A percentile compares a stretch with the other conserved stretches of the same genome.
These are phyloP conservation scores for Penicillium sp. DNA, from an alignment of 2,329 filamentous ascomycete species.

Conservation along the genomic window DNA sequence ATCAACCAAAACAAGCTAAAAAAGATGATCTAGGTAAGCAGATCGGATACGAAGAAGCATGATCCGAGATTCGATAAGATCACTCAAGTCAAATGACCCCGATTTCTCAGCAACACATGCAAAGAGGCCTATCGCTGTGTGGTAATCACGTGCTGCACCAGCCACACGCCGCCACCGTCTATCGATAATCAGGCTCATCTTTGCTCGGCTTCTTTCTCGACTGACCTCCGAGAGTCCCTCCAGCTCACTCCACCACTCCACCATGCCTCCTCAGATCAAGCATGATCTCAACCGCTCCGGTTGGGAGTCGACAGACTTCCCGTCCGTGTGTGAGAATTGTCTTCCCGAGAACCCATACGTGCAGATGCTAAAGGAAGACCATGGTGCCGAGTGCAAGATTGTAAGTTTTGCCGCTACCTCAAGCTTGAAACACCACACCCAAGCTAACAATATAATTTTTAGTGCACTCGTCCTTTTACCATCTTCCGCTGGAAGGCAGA, in stretches of 20 bases:
- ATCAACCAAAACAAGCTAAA: neutral
- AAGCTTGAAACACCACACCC: neutral
- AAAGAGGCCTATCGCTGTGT: neutral
- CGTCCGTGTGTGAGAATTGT: slow-evolving; percentile 74
- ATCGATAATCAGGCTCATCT: slow-evolving; percentile 5
- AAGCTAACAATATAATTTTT: slow-evolving; percentile 8
- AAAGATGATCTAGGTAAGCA: neutral
- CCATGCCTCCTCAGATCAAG: slow-evolving; percentile 85
- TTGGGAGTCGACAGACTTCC: slow-evolving; percentile 74
- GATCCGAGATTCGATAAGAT: slow-evolving; percentile 4
- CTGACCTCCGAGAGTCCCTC: slow-evolving; percentile 14
- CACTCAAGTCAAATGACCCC: neutral
- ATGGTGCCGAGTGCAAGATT: slow-evolving; percentile 82
- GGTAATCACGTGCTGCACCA: slow-evolving; percentile 11
- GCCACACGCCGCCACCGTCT: slow-evolving; percentile 20
- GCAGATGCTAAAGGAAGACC: slow-evolving; percentile 98
- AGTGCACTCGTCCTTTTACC: slow-evolving; percentile 91
- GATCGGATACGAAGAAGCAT: neutral
- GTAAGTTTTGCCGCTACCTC: slow-evolving; percentile 29
- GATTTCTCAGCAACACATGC: neutral
- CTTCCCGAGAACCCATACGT: slow-evolving; percentile 96
- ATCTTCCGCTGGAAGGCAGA: slow-evolving; percentile 94
- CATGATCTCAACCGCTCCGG: slow-evolving; percentile 93
- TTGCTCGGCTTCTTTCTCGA: slow-evolving; percentile 9
- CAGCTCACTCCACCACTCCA: slow-evolving; percentile 10